Conservation (phyloP, 805 yeast genomes). For the Yarrowia divulgata region DNA sequence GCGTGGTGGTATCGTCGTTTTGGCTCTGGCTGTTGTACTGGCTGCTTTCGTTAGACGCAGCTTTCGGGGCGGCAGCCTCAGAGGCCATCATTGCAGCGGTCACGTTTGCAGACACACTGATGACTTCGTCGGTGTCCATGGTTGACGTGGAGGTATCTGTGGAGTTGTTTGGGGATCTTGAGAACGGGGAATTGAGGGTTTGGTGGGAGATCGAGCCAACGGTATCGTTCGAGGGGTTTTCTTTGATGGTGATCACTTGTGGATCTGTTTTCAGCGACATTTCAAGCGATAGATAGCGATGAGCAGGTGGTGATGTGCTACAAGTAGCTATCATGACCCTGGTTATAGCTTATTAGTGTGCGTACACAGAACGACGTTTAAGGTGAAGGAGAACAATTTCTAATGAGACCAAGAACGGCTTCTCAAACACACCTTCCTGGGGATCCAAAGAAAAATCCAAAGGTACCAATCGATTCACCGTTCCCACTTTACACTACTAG, state of each 20-base stretch:
- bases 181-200: slow-evolving; percentile 7
- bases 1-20: slow-evolving; percentile 13
- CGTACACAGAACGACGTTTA: not conserved
- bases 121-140: slow-evolving; percentile 16
- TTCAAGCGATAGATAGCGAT: not conserved
- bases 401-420: no score
- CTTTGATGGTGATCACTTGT: not conserved
- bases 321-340: no score
- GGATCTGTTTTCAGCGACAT: slow-evolving; percentile 21
- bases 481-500: no score
- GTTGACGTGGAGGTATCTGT: slow-evolving; percentile 15
- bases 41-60: not conserved
- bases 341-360: not conserved
- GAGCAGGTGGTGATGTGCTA: not conserved
- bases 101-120: slow-evolving; percentile 4
- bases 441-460: no score
- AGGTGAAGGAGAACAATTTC: no score
- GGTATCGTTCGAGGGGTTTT: not conserved
- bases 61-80: no score
- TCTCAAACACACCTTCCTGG: no score
- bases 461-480: no score
- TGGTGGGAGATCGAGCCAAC: not conserved
- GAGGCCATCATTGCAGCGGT: not conserved
- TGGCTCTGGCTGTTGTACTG: slow-evolving; percentile 32
- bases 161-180: slow-evolving; percentile 25